phyloP scores from a whole-genome alignment of 352 stramenopile genomes.

The Globisporangium takayamanum region DNA sequence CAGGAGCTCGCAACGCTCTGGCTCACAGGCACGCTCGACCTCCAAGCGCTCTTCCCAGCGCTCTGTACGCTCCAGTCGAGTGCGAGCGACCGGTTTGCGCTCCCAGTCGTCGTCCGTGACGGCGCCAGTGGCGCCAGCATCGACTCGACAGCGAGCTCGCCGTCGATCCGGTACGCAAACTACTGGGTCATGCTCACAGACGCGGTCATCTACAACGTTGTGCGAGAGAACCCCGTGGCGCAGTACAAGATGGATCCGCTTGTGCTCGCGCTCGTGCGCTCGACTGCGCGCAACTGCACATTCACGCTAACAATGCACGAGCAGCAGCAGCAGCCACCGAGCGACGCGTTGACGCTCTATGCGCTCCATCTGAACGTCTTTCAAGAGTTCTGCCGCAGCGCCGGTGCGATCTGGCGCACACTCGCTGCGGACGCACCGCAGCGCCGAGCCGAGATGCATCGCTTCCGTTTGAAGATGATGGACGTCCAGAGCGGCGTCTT shows the following conservation, averaged over 20 bases:
- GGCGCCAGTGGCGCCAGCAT: not conserved
- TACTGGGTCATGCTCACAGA: constrained; percentile 73
- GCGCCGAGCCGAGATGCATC: constrained; percentile 24
- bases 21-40: constrained; percentile 63
- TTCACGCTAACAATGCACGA: constrained; percentile 26
- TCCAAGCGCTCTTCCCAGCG: constrained; percentile 24
- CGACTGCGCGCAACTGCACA: constrained; percentile 30
- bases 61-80: constrained; percentile 4
- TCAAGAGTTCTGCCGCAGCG: constrained; percentile 47
- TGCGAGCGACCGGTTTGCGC: constrained; percentile 16
- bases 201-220: constrained; percentile 48
- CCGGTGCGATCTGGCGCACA: constrained; percentile 30
- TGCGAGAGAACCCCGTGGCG: constrained; percentile 32
- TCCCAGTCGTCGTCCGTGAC: constrained; percentile 7
- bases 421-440: constrained; percentile 11
- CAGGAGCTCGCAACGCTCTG: constrained; percentile 52
- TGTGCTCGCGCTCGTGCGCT: constrained; percentile 37
- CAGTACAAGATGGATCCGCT: constrained; percentile 47
- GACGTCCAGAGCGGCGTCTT: constrained; percentile 56
- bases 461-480: constrained; percentile 53
- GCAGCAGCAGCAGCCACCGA: constrained; percentile 8
- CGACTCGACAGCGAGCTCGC: not conserved
- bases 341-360: constrained; percentile 33
- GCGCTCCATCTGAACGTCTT: constrained; percentile 67
- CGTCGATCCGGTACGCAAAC: constrained; percentile 34